Evolutionary conservation across 768 basidiomycete species (phyloP), one percentile per base, ranked within the genome.

Genomic region (Amanita jacksonii): DNA sequence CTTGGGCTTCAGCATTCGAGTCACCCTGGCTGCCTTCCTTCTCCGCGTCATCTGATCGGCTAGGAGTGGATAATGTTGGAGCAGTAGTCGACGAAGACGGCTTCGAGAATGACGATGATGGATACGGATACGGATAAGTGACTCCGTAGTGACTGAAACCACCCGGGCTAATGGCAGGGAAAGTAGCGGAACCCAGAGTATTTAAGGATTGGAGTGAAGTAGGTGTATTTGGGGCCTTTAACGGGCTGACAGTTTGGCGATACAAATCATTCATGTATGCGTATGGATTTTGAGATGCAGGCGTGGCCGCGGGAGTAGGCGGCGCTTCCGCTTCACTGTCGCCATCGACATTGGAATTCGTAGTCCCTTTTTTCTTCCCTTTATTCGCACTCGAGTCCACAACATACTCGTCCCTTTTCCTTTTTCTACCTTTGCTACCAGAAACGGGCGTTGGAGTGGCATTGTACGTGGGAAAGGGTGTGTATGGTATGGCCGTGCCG

Each of bases 51-150:
- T 24, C 37, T 38, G 16, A 15, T 15, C 28, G 36, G 15, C 25
- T 13, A 3, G 34, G 37, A 31, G 1, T 37, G 24, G 33, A 27
- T 10, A 9, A 9, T 13, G 31, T 7, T 3, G n/a, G 18, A 22
- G 20, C 33, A 23, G 4, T 23, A 20, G 16, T 34, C 18, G 32
- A 43, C 13, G 31, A 16, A 6, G 34, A 18, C 13, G 42, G 24
- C 7, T 43, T 43, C n/a, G 33, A 5, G 18, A 12, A 32, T 7
- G 32, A 12, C 1, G 43, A 34, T 49, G 34, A 44, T 38, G 32
- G 51, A 52, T 8, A 56, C 34, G 38, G 52, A 52, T 8, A 56
- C 34, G 38, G 52, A 58, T 7, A 60, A 56, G 41, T 52, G 51
- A 43, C 15, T 35, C 33, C n/a, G 16, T 36, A 36, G 34, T 15